Percentiles rank a stretch among this genome's conserved stretches.
Conservation (phyloP, 192 early-diverging fungal genomes). For the Backusella luteola region DNA sequence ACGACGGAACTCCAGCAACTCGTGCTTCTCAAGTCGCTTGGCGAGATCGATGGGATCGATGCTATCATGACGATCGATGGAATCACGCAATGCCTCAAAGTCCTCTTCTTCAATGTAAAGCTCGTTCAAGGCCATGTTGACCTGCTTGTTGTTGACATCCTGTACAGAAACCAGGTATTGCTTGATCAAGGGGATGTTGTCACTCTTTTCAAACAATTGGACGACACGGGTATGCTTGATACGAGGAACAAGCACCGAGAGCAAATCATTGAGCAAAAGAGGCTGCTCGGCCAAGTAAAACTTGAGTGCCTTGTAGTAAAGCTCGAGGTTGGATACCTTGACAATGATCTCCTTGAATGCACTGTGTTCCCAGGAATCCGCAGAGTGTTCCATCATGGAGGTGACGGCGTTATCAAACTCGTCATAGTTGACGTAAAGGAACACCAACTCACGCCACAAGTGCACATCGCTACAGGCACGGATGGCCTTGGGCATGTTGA, state of each 20-base stretch:
- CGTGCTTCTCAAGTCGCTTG: constrained; percentile 92
- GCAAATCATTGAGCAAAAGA: constrained; percentile 89
- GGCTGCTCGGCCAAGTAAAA: constrained; percentile 99
- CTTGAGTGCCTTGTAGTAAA: constrained; percentile 96
- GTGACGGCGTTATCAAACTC: constrained; percentile 97
- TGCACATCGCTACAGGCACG: constrained; percentile 89
- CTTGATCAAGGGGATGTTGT: constrained; percentile 97
- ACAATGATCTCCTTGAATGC: constrained; percentile 96
- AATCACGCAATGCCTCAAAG: constrained; percentile 88
- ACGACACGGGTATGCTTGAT: constrained; percentile 98
- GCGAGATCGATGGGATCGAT: constrained; percentile 94
- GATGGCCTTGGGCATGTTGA: constrained; percentile 99
- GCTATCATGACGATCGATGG: constrained; percentile 92
- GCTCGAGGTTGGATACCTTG: constrained; percentile 96
- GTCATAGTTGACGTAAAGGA: constrained; percentile 98
- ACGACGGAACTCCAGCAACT: constrained; percentile 95
- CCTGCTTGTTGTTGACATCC: constrained; percentile 87
- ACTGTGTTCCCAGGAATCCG: constrained; percentile 95
- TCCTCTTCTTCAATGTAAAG: constrained; percentile 98
- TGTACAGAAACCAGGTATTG: constrained; percentile 94
- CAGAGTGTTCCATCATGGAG: constrained; percentile 94
- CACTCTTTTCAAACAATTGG: constrained; percentile 96
- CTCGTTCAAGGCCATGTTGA: constrained; percentile 96
- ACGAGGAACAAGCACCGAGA: constrained; percentile 83
- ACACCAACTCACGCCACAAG: constrained; percentile 96